Conservation (phyloP, 345 rosid species). For the Ceriops tagal region DNA sequence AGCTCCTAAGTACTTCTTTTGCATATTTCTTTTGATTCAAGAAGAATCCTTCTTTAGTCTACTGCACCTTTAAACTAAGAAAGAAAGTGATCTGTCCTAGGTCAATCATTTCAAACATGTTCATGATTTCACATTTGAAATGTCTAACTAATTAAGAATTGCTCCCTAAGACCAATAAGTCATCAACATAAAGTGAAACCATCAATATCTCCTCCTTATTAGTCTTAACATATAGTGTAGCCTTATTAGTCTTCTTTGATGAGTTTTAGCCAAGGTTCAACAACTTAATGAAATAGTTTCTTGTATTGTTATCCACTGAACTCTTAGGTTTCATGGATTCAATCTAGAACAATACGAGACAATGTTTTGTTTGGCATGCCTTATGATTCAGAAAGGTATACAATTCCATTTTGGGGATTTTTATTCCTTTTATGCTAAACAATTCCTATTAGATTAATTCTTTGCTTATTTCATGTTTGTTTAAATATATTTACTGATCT, state of each 20-base stretch:
- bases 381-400: constrained; percentile 64
- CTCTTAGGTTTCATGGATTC: constrained; percentile 81
- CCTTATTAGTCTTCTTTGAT: neutral
- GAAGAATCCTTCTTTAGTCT: no score
- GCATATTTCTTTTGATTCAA: no score
- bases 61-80: no score
- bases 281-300: constrained; percentile 16
- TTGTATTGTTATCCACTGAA: constrained; percentile 22
- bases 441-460: neutral
- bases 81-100: no score
- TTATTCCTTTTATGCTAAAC: neutral
- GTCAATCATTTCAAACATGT: no score
- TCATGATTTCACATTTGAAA: no score
- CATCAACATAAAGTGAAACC: no score
- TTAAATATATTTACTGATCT: neutral
- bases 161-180: no score
- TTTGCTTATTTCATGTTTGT: neutral
- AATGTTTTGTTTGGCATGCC: constrained; percentile 66
- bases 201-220: no score
- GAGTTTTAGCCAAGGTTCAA: constrained; percentile 14
- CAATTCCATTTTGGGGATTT: neutral
- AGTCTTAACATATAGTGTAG: no score
- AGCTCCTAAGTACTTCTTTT: no score
- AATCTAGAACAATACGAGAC: constrained; percentile 79
- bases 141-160: no score